These are phyloP conservation scores for Saccharomycopsis selenospora DNA, from an alignment of 805 yeast genomes.

Conservation along the genomic window DNA sequence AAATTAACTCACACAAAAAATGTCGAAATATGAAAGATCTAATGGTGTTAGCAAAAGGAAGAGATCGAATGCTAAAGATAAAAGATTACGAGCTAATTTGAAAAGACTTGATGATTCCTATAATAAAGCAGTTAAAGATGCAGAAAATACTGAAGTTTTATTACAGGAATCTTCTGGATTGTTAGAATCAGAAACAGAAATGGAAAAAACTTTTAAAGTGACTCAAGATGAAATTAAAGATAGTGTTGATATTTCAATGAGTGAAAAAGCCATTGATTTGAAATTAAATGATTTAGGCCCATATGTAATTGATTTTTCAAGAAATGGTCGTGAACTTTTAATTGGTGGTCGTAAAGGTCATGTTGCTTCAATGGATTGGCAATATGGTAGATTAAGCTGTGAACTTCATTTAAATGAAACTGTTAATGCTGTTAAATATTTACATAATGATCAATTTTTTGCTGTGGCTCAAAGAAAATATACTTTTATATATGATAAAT, in stretches of 20 bases:
- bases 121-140: conserved; percentile 71
- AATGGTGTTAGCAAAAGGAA: neutral
- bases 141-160: conserved; percentile 80
- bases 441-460: conserved; percentile 87
- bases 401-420: conserved; percentile 87
- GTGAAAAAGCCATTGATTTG: conserved; percentile 67
- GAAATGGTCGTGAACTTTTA: conserved; percentile 80
- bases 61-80: conserved; percentile 34
- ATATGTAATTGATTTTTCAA: conserved; percentile 68
- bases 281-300: conserved; percentile 79
- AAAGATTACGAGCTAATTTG: conserved; percentile 56
- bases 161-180: conserved; percentile 80
- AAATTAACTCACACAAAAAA: neutral
- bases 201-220: conserved; percentile 87
- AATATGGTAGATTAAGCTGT: conserved; percentile 70
- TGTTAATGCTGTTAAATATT: conserved; percentile 79
- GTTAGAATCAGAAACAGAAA: conserved; percentile 82
- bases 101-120: conserved; percentile 64
- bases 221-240: conserved; percentile 70
- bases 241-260: conserved; percentile 71
- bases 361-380: conserved; percentile 94
- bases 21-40: conserved; percentile 9
- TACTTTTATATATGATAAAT: conserved; percentile 83
- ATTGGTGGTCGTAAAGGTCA: conserved; percentile 92
- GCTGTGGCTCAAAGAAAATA: conserved; percentile 97